These are phyloP conservation scores for Candida montana DNA, from an alignment of 805 yeast genomes.

Conservation along the genomic window DNA sequence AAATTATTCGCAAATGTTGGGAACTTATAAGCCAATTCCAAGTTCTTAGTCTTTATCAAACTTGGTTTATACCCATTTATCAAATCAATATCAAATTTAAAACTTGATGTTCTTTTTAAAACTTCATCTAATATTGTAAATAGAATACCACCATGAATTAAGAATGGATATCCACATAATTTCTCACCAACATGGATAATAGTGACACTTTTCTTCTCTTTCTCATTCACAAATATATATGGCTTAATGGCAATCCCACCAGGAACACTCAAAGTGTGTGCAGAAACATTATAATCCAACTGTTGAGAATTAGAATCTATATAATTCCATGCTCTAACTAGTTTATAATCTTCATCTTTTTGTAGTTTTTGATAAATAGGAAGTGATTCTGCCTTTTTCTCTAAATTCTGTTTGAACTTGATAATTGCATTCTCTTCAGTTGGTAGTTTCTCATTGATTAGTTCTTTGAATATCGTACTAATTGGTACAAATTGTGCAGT, in stretches of 20 bases:
- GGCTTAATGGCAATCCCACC: conserved; percentile 82
- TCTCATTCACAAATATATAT: conserved; percentile 52
- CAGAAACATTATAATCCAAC: conserved; percentile 29
- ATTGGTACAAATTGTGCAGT: conserved; percentile 31
- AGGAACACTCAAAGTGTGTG: conserved; percentile 57
- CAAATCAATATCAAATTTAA: conserved; percentile 30
- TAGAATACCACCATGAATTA: conserved; percentile 84
- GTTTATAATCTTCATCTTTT: conserved; percentile 31
- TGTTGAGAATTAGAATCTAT: conserved; percentile 36
- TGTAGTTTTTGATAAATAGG: conserved; percentile 47
- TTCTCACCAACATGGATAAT: conserved; percentile 73
- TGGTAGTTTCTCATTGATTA: conserved; percentile 20
- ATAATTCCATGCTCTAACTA: conserved; percentile 39
- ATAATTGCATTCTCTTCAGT: conserved; percentile 24
- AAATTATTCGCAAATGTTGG: conserved; percentile 82
- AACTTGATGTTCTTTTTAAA: conserved; percentile 47
- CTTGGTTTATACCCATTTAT: conserved; percentile 35
- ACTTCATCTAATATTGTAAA: conserved; percentile 79
- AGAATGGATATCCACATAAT: conserved; percentile 80
- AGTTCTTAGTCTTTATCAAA: conserved; percentile 39
- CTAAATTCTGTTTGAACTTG: conserved; percentile 32
- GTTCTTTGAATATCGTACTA: conserved; percentile 28
- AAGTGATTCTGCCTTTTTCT: conserved; percentile 41
- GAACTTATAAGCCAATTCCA: conserved; percentile 49
- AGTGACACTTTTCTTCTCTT: conserved; percentile 54